Evolutionary conservation across 768 basidiomycete species (phyloP).

Genomic region (Leccinum obscurum): DNA sequence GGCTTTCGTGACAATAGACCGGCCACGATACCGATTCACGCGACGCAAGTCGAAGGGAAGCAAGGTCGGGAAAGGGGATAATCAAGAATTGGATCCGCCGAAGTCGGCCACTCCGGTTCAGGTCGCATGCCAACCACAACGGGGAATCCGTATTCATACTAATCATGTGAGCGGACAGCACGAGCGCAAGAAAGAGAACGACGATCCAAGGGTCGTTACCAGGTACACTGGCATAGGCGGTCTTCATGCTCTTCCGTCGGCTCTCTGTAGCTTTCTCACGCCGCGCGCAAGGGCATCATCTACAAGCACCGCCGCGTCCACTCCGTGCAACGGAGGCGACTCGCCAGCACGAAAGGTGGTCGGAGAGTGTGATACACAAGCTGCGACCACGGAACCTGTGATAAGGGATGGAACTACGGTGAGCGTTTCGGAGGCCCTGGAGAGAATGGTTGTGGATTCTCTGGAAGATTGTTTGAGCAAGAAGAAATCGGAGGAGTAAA

Average conservation of each 20-base stretch:
- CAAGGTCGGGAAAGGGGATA: background rate
- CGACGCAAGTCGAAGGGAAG: constrained; percentile 13
- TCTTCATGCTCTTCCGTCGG: constrained; percentile 8
- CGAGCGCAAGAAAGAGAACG: constrained; percentile 7
- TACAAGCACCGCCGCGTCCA: constrained; percentile 23
- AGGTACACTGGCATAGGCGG: background rate
- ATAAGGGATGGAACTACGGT: constrained; percentile 9
- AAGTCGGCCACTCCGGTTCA: background rate
- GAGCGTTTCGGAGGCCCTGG: constrained; percentile 23
- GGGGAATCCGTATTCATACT: background rate
- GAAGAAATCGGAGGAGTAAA: background rate
- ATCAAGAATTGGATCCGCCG: background rate
- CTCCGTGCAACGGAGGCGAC: background rate
- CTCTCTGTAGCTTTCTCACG: constrained; percentile 10
- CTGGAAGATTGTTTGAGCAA: background rate
- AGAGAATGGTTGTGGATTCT: constrained; percentile 27
- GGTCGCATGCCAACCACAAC: background rate
- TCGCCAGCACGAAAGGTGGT: background rate
- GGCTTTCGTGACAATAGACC: constrained; percentile 23
- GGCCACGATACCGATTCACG: constrained; percentile 22
- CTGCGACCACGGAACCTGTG: background rate
- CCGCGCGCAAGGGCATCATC: constrained; percentile 22
- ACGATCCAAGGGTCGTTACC: background rate
- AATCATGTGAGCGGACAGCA: background rate
- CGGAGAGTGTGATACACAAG: background rate